Conservation (phyloP, 2,329 filamentous ascomycete genomes). For the Fusarium bactridioides region DNA sequence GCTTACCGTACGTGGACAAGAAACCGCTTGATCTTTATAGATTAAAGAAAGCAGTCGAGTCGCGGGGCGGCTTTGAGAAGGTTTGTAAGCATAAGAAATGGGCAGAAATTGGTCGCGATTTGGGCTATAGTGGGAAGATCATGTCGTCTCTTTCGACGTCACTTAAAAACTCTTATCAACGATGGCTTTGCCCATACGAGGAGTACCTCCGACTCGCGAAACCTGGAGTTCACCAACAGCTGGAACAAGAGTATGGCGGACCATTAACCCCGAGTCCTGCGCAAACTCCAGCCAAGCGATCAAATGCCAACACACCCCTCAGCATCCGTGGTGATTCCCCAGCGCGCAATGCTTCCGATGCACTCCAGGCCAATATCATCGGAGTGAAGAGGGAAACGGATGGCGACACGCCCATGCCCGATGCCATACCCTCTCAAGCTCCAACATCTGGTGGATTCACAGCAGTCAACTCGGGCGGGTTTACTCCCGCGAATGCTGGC, state of each 20-base stretch:
- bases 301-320: constrained; percentile 65
- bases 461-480: constrained; percentile 62
- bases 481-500: constrained; percentile 74
- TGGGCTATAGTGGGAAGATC: constrained; percentile 98
- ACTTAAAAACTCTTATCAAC: constrained; percentile 96
- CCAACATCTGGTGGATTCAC: constrained; percentile 53
- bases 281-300: constrained; percentile 75
- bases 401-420: constrained; percentile 57
- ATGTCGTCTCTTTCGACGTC: constrained; percentile 99
- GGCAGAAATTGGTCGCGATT: constrained; percentile 95
- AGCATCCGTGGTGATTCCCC: constrained; percentile 72
- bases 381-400: constrained; percentile 56
- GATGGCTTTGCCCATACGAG: constrained; percentile 97
- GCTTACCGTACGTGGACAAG: constrained; percentile 96
- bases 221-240: constrained; percentile 93
- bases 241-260: constrained; percentile 92
- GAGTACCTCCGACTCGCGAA: constrained; percentile 91
- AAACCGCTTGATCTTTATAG: constrained; percentile 95
- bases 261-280: constrained; percentile 80
- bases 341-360: constrained; percentile 63
- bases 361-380: constrained; percentile 58
- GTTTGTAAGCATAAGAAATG: constrained; percentile 99
- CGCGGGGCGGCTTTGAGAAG: constrained; percentile 91
- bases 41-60: constrained; percentile 95
- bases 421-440: constrained; percentile 51